Conservation (phyloP, 306 rosid genomes). For the Lablab purpureus region DNA sequence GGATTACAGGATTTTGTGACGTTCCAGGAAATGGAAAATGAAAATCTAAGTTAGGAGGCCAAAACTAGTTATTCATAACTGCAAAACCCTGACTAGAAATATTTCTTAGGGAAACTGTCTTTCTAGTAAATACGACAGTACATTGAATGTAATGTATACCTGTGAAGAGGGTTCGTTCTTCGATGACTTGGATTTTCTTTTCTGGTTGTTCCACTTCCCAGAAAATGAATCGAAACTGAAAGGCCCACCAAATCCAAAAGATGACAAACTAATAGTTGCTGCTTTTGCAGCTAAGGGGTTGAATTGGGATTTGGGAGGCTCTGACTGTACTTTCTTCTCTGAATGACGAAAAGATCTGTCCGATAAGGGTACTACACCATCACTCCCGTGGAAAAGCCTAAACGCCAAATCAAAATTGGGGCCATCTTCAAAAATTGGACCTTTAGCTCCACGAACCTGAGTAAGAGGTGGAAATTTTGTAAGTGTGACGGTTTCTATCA, state of each 20-base stretch:
- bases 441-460: constrained; percentile 83
- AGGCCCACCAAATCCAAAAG: constrained; percentile 93
- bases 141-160: constrained; percentile 60
- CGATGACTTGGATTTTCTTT: constrained; percentile 76
- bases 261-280: constrained; percentile 94
- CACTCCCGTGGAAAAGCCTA: constrained; percentile 92
- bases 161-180: constrained; percentile 75
- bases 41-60: constrained; percentile 22
- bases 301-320: constrained; percentile 66
- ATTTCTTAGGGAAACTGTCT: not conserved
- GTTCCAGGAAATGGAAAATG: not conserved
- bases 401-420: constrained; percentile 96
- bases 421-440: constrained; percentile 98
- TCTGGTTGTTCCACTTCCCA: constrained; percentile 80
- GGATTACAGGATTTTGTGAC: constrained; percentile 5
- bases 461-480: constrained; percentile 31
- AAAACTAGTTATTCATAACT: constrained; percentile 1
- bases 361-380: constrained; percentile 95
- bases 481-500: constrained; percentile 35
- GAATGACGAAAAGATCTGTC: constrained; percentile 65
- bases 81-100: constrained; percentile 11
- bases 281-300: constrained; percentile 98
- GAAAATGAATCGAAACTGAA: constrained; percentile 85
- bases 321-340: constrained; percentile 59
- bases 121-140: constrained; percentile 2